These are phyloP conservation scores for Didymella arachidicola DNA, from an alignment of 2,329 filamentous ascomycete species.

Conservation along the genomic window DNA sequence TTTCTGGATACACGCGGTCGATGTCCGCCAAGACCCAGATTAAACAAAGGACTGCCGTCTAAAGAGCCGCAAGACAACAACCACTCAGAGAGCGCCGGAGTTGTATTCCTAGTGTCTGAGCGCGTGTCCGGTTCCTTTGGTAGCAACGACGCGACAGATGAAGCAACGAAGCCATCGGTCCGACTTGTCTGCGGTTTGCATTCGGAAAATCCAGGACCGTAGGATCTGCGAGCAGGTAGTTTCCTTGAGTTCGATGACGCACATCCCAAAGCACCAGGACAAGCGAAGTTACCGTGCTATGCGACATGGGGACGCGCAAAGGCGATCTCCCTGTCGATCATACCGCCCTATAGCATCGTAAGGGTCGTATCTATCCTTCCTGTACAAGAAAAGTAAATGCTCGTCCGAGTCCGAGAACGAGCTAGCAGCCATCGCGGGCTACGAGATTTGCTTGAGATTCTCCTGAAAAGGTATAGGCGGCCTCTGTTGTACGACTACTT, in stretches of 20 bases:
- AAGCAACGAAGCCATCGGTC: slow-evolving; percentile 5
- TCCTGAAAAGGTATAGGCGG: background rate
- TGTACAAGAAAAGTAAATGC: background rate
- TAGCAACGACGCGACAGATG: background rate
- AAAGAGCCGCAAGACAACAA: slow-evolving; percentile 11
- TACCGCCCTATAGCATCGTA: slow-evolving; percentile 4
- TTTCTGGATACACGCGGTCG: background rate
- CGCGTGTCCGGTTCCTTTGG: background rate
- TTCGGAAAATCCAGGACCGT: background rate
- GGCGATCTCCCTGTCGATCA: slow-evolving; percentile 18
- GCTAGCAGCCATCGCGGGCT: background rate
- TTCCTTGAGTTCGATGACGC: background rate
- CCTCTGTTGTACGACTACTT: background rate
- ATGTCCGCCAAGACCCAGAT: slow-evolving; percentile 7
- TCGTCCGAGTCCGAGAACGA: background rate
- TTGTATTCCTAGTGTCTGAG: slow-evolving; percentile 2
- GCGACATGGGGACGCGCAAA: background rate
- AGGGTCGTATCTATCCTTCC: slow-evolving; percentile 1
- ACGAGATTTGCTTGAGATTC: background rate
- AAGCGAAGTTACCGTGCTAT: slow-evolving; percentile 4
- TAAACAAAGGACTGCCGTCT: background rate
- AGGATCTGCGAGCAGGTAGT: background rate
- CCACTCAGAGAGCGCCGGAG: slow-evolving; percentile 6
- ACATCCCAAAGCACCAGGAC: slow-evolving; percentile 1
- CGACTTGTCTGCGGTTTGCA: background rate